These are phyloP conservation scores for Juncus inflexus DNA, from an alignment of 176 grass and related monocot species.

Conservation along the genomic window DNA sequence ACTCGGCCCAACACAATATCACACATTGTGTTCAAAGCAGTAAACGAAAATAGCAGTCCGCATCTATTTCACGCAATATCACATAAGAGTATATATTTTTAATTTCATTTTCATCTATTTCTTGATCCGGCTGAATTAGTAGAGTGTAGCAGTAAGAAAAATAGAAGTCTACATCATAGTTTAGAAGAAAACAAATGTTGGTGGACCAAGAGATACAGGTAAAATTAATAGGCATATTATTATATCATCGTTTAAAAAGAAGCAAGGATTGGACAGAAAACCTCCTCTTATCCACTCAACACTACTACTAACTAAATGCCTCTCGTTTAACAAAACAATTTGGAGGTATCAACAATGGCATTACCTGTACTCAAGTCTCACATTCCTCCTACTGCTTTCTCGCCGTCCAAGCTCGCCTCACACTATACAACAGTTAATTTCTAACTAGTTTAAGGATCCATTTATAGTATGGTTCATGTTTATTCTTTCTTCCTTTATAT, in stretches of 20 bases:
- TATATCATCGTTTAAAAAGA: not conserved
- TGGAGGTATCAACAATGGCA: constrained; percentile 40
- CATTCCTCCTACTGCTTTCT: constrained; percentile 28
- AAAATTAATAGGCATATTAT: too few species aligned
- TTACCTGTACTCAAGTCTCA: constrained; percentile 46
- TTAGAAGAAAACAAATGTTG: too few species aligned
- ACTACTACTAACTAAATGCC: not conserved
- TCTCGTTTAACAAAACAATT: not conserved
- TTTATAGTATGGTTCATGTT: not conserved
- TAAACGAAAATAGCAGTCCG: too few species aligned
- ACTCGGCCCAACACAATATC: too few species aligned
- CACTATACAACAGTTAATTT: constrained; percentile 23
- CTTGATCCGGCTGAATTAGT: too few species aligned
- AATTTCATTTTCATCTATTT: too few species aligned
- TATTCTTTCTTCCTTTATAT: constrained; percentile 6
- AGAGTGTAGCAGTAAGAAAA: too few species aligned
- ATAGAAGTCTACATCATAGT: too few species aligned
- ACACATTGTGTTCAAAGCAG: too few species aligned
- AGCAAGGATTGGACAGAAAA: constrained; percentile 31
- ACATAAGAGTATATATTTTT: too few species aligned
- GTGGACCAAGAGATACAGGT: too few species aligned
- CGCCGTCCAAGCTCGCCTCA: constrained; percentile 21
- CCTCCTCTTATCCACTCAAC: constrained; percentile 35
- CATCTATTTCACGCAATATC: too few species aligned
- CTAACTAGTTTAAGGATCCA: not conserved